A percentile compares a stretch with the other conserved stretches of the same genome.
Conservation (phyloP, 1,284 basidiomycete genomes). For the Cystobasidiaceae sp. region DNA sequence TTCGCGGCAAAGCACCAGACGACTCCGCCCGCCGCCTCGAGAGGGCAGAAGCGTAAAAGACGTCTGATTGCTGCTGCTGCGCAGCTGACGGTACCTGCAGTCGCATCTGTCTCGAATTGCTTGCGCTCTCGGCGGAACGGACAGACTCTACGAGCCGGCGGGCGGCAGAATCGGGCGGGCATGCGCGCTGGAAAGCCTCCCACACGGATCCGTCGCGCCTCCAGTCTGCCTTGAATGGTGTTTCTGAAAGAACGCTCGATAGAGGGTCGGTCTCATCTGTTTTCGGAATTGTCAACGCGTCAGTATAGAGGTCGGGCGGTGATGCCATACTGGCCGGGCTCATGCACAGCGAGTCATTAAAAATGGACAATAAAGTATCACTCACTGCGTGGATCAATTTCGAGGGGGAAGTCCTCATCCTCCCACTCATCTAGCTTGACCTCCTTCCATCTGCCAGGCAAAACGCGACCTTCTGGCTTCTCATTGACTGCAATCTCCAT, state of each 20-base stretch:
- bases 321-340: background rate
- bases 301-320: background rate
- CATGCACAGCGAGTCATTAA: background rate
- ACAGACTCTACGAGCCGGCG: constrained; percentile 74
- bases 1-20: constrained; percentile 60
- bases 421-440: constrained; percentile 26
- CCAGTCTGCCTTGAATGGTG: constrained; percentile 78
- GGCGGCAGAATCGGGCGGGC: constrained; percentile 67
- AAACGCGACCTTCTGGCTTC: constrained; percentile 81
- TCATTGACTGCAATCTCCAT: constrained; percentile 88
- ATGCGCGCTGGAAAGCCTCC: constrained; percentile 87
- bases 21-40: constrained; percentile 37
- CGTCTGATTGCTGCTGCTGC: constrained; percentile 28
- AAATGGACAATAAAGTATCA: background rate
- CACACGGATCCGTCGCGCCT: constrained; percentile 73
- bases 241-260: constrained; percentile 39
- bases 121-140: constrained; percentile 45
- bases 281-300: constrained; percentile 27
- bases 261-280: constrained; percentile 47
- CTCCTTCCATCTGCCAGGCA: constrained; percentile 56
- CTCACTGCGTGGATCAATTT: constrained; percentile 22
- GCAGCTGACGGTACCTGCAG: constrained; percentile 31
- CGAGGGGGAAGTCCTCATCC: constrained; percentile 26
- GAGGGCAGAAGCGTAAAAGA: constrained; percentile 35
- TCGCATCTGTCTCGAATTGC: constrained; percentile 41